phyloP scores from a whole-genome alignment of 257 asterid species.

The Cinchona pubescens region DNA sequence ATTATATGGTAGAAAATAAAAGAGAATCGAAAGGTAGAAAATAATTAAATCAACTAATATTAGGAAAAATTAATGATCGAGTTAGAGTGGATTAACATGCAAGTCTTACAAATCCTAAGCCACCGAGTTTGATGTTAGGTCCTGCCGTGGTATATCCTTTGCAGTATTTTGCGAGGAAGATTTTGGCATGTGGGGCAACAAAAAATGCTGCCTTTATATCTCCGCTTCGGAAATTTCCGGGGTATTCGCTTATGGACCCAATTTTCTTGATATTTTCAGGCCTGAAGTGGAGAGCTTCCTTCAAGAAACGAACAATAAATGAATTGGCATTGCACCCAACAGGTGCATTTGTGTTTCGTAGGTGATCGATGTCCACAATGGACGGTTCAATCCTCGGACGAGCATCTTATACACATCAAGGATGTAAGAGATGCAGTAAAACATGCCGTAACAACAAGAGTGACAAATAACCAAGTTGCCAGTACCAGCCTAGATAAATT shows the following conservation, averaged over 20 bases:
- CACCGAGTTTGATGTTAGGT: constrained; percentile 51
- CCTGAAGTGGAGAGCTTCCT: constrained; percentile 35
- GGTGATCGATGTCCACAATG: constrained; percentile 36
- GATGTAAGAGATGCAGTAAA: constrained; percentile 60
- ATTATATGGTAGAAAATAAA: too few relatives aligned
- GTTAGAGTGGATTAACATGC: background rate
- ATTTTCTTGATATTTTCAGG: constrained; percentile 30
- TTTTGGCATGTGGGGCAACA: constrained; percentile 53
- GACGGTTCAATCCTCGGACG: constrained; percentile 52
- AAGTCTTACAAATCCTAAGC: constrained; percentile 64
- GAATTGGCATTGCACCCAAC: constrained; percentile 59
- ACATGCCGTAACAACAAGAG: constrained; percentile 43
- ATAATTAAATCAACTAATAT: background rate
- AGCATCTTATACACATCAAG: constrained; percentile 55
- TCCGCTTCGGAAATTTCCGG: constrained; percentile 40
- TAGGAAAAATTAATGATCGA: too few relatives aligned
- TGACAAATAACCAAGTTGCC: constrained; percentile 47
- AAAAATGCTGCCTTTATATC: constrained; percentile 64
- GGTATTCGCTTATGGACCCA: constrained; percentile 37
- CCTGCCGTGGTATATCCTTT: constrained; percentile 45
- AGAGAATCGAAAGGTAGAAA: background rate
- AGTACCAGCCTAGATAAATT: constrained; percentile 47
- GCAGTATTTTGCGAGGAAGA: constrained; percentile 56
- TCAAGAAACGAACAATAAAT: constrained; percentile 39
- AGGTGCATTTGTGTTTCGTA: constrained; percentile 32